Conservation (phyloP, 495 filamentous ascomycete genomes). For the Penicillium lividum region DNA sequence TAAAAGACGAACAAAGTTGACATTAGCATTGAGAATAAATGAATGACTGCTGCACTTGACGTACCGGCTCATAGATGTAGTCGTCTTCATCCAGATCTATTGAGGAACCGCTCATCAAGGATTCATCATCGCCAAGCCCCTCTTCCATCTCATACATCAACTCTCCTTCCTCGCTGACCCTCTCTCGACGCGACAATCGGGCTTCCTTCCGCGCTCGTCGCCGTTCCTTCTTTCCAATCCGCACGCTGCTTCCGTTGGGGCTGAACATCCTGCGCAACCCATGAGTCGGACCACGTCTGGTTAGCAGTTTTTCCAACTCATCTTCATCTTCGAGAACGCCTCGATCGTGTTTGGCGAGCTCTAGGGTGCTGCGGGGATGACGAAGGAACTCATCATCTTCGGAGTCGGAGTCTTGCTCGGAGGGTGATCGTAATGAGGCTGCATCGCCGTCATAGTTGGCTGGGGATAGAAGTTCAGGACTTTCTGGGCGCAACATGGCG, state of each 20-base stretch:
- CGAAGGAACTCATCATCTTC: slow-evolving; percentile 70
- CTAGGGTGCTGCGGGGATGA: slow-evolving; percentile 65
- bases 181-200: slow-evolving; percentile 46
- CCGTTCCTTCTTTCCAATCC: slow-evolving; percentile 59
- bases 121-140: slow-evolving; percentile 68
- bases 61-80: slow-evolving; percentile 36
- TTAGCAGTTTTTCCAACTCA: slow-evolving; percentile 76
- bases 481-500: slow-evolving; percentile 26
- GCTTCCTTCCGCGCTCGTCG: slow-evolving; percentile 42
- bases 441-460: slow-evolving; percentile 68
- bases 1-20: slow-evolving; percentile 4
- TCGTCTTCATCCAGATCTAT: slow-evolving; percentile 45
- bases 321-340: slow-evolving; percentile 86
- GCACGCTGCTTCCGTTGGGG: slow-evolving; percentile 40
- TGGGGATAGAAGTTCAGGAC: slow-evolving; percentile 59
- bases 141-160: slow-evolving; percentile 91
- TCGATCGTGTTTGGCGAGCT: slow-evolving; percentile 70
- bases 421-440: slow-evolving; percentile 62
- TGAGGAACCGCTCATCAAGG: slow-evolving; percentile 40
- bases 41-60: background rate
- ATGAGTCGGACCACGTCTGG: slow-evolving; percentile 49
- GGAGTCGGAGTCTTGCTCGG: slow-evolving; percentile 74
- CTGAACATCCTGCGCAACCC: slow-evolving; percentile 54
- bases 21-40: slow-evolving; percentile 13
- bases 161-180: slow-evolving; percentile 63